Base-by-base conservation (phyloP, 768 basidiomycete genomes). In the Rhodotorula toruloides region DNA sequence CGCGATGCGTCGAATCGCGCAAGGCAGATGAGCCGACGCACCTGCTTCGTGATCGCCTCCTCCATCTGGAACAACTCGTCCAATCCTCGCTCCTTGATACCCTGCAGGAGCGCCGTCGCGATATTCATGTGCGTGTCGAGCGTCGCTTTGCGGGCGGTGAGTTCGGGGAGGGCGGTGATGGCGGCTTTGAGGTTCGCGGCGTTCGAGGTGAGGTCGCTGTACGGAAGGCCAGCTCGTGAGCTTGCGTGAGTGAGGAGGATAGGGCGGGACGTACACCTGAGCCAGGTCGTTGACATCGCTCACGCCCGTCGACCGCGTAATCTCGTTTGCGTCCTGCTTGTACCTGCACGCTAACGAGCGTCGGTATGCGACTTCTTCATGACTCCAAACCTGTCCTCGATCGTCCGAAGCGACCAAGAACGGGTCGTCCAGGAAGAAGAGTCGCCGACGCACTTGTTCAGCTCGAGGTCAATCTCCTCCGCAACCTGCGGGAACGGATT, bases 41-140 rank as follows among this genome's bases (percentile, higher is more conserved):
- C 89, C 81, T 91, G 91, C 76, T 91, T 91, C 34, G 83, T 82
- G 70, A 89, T 88, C 9, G 86, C 85, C 77, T 99, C 96, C 80
- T 99, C 96, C 36, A 87, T 86, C 74, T 92, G 92, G 80, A 96
- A 98, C n/a, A 99, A 82, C 74, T 94, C 94, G 77, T 99, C 96
- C 39, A 99, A 82, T 7, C 90, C 91, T 42, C 96, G 85, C 64
- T 86, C 86, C 80, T 97, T 97, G 80, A 99, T 96, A 43, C 96
- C 87, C 76, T 94, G 91, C 36, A 99, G 80, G 16, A 99, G 79
- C 25, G 93, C 88, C 19, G 93, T 96, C 43, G 94, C 94, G 61
- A 99, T 94, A 78, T 98, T 97, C 93, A 99, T 98, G 76, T 99
- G 96, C 6, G 93, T 91, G 77, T 99, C 96, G 32, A 99, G 83